Percentiles rank a stretch among this genome's conserved stretches.
phyloP scores from a whole-genome alignment of 2,329 filamentous ascomycete species.

The Tetracladium maxilliforme region DNA sequence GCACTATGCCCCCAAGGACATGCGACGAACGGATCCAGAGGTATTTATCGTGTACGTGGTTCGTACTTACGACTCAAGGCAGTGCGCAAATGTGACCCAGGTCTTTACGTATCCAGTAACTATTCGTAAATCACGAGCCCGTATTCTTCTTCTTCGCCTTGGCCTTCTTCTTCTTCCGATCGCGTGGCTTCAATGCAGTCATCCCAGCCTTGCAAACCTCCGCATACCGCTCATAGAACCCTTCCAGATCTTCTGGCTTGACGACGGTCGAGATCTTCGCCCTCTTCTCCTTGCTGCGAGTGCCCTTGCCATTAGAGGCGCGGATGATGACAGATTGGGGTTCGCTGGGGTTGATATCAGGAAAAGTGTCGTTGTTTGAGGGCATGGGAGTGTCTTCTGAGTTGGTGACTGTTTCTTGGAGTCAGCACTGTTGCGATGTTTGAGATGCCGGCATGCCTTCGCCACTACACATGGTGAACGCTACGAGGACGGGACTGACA shows the following conservation, averaged over 20 bases:
- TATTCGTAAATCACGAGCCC: no score
- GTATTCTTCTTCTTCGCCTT: conserved; percentile 58
- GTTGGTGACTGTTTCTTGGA: conserved; percentile 5
- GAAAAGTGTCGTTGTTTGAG: conserved; percentile 33
- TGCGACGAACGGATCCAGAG: no score
- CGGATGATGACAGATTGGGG: conserved; percentile 66
- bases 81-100: no score
- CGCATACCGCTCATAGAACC: conserved; percentile 73
- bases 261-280: conserved; percentile 77
- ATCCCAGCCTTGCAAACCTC: conserved; percentile 86
- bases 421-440: conserved; percentile 5
- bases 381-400: conserved; percentile 23
- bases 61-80: no score
- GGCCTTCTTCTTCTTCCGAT: conserved; percentile 72
- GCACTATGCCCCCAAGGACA: no score
- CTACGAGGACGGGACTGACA: conserved; percentile 26
- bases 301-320: conserved; percentile 64
- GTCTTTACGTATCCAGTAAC: no score
- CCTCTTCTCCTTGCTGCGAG: conserved; percentile 32
- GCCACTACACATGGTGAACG: neutral
- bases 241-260: conserved; percentile 57
- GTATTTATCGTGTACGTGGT: no score
- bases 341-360: conserved; percentile 41
- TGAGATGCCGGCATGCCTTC: conserved; percentile 1
- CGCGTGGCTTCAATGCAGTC: conserved; percentile 80